Evolutionary conservation across 306 rosid species (phyloP).

Genomic region (apple (Malus domestica)): ASM211411v1 NC_041804.1:4117001-4117500

Average conservation of each 20-base stretch:
- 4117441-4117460: constrained; percentile 43
- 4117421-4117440: constrained; percentile 21
- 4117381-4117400: constrained; percentile 14
- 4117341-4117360: constrained; percentile 27
- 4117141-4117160: constrained; percentile 79
- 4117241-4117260: constrained; percentile 47
- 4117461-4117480: constrained; percentile 54
- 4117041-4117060: constrained; percentile 40
- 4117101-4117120: constrained; percentile 5
- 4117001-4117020: constrained; percentile 33
- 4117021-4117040: constrained; percentile 23
- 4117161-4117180: constrained; percentile 51
- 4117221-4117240: constrained; percentile 53
- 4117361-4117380: constrained; percentile 2
- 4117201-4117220: constrained; percentile 43
- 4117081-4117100: constrained; percentile 28
- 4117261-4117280: constrained; percentile 5
- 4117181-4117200: constrained; percentile 37
- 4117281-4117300: constrained; percentile 5
- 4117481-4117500: constrained; percentile 36
- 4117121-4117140: constrained; percentile 31
- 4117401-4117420: constrained; percentile 39
- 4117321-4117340: constrained; percentile 33
- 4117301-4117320: constrained; percentile 43
- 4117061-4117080: constrained; percentile 35